These are phyloP conservation scores for Panicum miliaceum DNA, from an alignment of 176 grass and related monocot species.

Conservation along the genomic window DNA sequence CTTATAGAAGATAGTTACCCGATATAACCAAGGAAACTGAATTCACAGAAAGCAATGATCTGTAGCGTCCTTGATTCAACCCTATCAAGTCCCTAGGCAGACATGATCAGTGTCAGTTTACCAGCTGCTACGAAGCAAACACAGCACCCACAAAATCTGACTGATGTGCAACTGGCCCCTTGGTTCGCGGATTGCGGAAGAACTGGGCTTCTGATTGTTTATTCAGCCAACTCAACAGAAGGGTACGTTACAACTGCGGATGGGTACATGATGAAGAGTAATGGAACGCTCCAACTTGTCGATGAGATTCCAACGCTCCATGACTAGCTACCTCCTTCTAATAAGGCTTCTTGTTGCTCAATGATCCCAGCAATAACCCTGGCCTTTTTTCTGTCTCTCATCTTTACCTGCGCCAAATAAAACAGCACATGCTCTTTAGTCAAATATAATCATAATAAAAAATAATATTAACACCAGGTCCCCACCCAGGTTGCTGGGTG, in stretches of 20 bases:
- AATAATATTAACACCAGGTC: no score
- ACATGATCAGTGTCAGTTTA: not conserved
- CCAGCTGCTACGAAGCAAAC: not conserved
- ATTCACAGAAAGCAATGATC: not conserved
- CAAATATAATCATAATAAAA: not conserved
- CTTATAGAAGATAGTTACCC: not conserved
- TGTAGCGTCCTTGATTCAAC: not conserved
- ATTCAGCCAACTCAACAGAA: no score
- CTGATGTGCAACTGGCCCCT: not conserved
- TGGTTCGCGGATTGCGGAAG: no score
- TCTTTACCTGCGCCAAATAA: not conserved
- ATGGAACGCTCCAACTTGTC: no score
- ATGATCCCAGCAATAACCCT: not conserved
- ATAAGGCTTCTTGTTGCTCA: not conserved
- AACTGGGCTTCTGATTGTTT: no score
- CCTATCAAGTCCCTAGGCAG: constrained; percentile 8
- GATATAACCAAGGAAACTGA: constrained; percentile 5
- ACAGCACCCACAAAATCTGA: not conserved
- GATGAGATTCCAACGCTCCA: no score
- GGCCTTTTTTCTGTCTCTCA: not conserved
- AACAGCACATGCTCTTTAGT: not conserved
- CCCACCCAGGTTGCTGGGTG: no score
- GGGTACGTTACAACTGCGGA: no score
- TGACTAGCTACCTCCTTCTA: no score
- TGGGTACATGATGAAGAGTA: no score